Conservation (phyloP, 83 land plant genomes). For the Thuja plicata region DNA sequence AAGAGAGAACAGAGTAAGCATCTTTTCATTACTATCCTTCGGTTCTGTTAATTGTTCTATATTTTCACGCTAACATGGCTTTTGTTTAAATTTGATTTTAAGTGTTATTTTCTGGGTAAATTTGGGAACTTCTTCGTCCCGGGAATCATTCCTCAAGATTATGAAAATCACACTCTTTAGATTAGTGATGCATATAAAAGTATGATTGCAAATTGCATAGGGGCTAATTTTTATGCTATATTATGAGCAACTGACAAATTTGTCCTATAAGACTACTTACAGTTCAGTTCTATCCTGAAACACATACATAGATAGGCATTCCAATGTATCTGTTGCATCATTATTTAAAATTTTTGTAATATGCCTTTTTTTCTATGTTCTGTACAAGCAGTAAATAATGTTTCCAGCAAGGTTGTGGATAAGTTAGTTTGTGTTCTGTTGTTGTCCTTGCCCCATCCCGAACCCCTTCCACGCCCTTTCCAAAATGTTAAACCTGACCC, state of each 20-base stretch:
- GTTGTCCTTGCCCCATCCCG: neutral
- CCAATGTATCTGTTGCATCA: neutral
- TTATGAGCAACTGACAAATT: neutral
- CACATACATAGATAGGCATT: neutral
- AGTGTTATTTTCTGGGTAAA: neutral
- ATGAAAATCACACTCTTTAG: neutral
- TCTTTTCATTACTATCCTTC: slow-evolving; percentile 4
- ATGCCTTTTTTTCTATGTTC: neutral
- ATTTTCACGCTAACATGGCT: neutral
- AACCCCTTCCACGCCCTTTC: neutral
- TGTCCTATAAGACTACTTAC: neutral
- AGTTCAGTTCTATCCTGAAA: neutral
- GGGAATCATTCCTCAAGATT: neutral
- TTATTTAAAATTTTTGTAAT: neutral
- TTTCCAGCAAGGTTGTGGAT: neutral
- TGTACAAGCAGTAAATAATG: neutral
- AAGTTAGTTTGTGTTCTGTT: neutral
- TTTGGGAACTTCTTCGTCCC: neutral
- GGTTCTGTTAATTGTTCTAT: neutral
- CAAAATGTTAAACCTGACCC: neutral
- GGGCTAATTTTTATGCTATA: neutral
- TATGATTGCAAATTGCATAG: neutral
- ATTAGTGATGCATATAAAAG: neutral
- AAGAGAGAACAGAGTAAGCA: slow-evolving; percentile 84
- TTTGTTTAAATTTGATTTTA: neutral